A percentile compares a stretch with the other conserved stretches of the same genome.
phyloP scores from a whole-genome alignment of 306 rosid genomes.

The Lablab purpureus region DNA sequence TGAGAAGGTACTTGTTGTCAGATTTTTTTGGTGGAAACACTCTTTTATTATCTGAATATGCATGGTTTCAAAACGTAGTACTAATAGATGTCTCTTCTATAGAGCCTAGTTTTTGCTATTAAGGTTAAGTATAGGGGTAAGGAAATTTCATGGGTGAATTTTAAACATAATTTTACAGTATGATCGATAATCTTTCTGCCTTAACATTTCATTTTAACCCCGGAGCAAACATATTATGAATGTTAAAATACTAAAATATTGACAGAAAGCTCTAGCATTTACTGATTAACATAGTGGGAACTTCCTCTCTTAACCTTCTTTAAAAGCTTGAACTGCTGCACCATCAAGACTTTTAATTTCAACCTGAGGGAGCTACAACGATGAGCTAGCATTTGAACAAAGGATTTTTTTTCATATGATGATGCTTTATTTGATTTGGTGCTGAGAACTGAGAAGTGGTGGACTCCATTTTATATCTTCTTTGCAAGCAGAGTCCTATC shows the following conservation, averaged over 20 bases:
- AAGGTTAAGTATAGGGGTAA: background rate
- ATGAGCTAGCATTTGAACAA: background rate
- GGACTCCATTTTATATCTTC: background rate
- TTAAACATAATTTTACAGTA: background rate
- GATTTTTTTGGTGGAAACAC: background rate
- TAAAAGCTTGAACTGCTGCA: background rate
- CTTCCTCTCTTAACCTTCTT: background rate
- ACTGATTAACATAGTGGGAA: background rate
- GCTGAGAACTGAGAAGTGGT: background rate
- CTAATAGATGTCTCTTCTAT: background rate
- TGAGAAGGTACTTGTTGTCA: conserved; percentile 57
- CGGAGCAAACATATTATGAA: background rate
- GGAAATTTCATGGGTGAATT: background rate
- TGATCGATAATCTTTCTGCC: background rate
- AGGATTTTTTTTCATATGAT: background rate
- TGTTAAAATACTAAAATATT: background rate
- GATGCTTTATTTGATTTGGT: background rate
- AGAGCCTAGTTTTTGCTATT: background rate
- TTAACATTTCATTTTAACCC: background rate
- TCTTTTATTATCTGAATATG: background rate
- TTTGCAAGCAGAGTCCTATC: background rate
- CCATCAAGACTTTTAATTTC: background rate
- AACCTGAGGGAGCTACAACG: background rate
- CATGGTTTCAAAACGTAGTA: background rate
- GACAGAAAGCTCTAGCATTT: background rate